Conservation (phyloP, 2,329 filamentous ascomycete genomes). For the Venturiaceae sp. region DNA sequence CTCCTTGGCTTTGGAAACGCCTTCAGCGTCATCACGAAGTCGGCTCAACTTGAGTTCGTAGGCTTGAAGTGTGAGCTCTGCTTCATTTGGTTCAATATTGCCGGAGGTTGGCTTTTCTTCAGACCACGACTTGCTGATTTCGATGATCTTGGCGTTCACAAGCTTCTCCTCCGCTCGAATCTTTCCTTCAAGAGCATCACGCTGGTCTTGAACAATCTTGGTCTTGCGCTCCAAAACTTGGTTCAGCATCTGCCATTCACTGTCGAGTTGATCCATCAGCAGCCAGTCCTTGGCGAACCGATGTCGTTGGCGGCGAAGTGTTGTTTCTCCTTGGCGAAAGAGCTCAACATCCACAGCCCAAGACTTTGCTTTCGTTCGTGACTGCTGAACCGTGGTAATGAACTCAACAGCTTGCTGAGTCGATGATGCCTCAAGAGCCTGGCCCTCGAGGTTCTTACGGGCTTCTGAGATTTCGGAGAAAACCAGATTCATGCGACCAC, state of each 20-base stretch:
- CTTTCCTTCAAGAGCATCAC: constrained; percentile 88
- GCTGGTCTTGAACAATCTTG: constrained; percentile 94
- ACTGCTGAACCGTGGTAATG: constrained; percentile 95
- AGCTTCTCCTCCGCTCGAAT: constrained; percentile 90
- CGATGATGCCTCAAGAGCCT: constrained; percentile 86
- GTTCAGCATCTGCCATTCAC: constrained; percentile 88
- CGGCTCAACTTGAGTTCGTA: constrained; percentile 82
- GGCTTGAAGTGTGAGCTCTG: constrained; percentile 67
- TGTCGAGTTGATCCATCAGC: constrained; percentile 90
- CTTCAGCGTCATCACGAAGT: constrained; percentile 78
- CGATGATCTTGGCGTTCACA: constrained; percentile 76
- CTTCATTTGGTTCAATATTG: constrained; percentile 81
- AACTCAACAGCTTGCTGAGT: constrained; percentile 97
- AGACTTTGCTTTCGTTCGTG: constrained; percentile 82
- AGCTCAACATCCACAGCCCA: constrained; percentile 96
- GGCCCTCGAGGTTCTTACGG: constrained; percentile 78
- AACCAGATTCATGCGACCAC: constrained; percentile 83
- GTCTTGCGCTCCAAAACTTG: constrained; percentile 87
- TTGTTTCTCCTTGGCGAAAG: constrained; percentile 92
- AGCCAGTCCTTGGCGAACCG: constrained; percentile 93
- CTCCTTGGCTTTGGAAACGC: constrained; percentile 95
- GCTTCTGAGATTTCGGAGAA: constrained; percentile 88
- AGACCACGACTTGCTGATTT: constrained; percentile 82
- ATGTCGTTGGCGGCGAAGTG: constrained; percentile 81
- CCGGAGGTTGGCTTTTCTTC: constrained; percentile 96